These are phyloP conservation scores for Huntiella bhutanensis DNA, from an alignment of 2,329 filamentous ascomycete species.

Conservation along the genomic window DNA sequence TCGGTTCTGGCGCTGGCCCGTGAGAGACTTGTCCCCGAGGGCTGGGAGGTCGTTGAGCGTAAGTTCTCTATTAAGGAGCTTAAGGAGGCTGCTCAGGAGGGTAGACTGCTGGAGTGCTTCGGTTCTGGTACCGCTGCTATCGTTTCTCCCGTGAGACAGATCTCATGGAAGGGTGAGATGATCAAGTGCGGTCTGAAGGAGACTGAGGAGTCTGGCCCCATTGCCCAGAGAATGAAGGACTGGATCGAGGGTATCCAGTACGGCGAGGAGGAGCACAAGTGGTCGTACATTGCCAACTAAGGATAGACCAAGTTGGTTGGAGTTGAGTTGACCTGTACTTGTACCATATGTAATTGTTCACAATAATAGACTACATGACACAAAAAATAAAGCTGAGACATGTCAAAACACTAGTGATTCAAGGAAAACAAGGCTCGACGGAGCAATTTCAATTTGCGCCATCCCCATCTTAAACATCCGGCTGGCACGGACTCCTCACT, in stretches of 20 bases:
- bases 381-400: not conserved
- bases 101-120: slow-evolving; percentile 79
- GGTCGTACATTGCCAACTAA: slow-evolving; percentile 46
- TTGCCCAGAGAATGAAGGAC: slow-evolving; percentile 73
- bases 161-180: slow-evolving; percentile 68
- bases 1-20: slow-evolving; percentile 72
- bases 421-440: too few relatives aligned
- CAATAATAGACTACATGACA: too few relatives aligned
- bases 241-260: slow-evolving; percentile 97
- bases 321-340: too few relatives aligned
- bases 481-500: slow-evolving; percentile 10
- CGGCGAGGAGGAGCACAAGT: slow-evolving; percentile 76
- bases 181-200: slow-evolving; percentile 70
- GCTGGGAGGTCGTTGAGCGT: slow-evolving; percentile 75
- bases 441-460: not conserved
- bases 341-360: too few relatives aligned
- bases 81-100: slow-evolving; percentile 62
- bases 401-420: not conserved
- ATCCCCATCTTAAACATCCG: slow-evolving; percentile 5
- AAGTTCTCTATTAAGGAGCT: slow-evolving; percentile 86
- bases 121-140: slow-evolving; percentile 87
- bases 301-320: not conserved
- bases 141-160: slow-evolving; percentile 73
- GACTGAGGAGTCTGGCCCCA: slow-evolving; percentile 68
- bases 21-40: slow-evolving; percentile 64